A percentile compares a stretch with the other conserved stretches of the same genome.
These are phyloP conservation scores for Apiospora arundinis DNA, from an alignment of 2,329 filamentous ascomycete species.

Conservation along the genomic window DNA sequence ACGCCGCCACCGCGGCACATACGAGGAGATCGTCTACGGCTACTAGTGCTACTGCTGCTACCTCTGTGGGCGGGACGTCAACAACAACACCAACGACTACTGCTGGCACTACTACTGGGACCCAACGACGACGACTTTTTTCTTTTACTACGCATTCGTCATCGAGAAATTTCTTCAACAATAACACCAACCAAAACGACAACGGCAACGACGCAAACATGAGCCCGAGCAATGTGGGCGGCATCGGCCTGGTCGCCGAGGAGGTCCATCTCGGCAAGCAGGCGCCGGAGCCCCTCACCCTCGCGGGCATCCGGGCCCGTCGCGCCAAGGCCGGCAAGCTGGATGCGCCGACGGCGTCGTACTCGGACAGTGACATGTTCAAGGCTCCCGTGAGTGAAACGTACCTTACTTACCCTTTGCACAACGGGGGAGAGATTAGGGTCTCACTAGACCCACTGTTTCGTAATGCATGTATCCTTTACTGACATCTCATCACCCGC, in stretches of 20 bases:
- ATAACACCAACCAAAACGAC: too few relatives aligned
- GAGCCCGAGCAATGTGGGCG: conserved; percentile 32
- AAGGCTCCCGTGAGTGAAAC: conserved; percentile 70
- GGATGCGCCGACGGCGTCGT: conserved; percentile 77
- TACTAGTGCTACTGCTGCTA: background rate
- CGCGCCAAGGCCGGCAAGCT: conserved; percentile 76
- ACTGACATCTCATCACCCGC: background rate
- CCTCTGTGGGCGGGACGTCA: background rate
- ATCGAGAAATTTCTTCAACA: too few relatives aligned
- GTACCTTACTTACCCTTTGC: too few relatives aligned
- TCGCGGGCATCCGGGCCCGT: conserved; percentile 70
- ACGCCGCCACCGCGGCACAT: background rate
- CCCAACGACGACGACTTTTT: conserved; percentile 20
- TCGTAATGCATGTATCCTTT: background rate
- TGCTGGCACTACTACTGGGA: background rate
- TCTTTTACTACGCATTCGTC: conserved; percentile 27
- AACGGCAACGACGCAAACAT: background rate
- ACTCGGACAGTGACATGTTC: conserved; percentile 81
- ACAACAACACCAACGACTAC: background rate
- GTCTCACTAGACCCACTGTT: too few relatives aligned
- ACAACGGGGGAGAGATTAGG: too few relatives aligned
- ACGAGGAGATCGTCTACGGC: background rate
- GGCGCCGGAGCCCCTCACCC: conserved; percentile 52
- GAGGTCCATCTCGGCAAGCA: conserved; percentile 31
- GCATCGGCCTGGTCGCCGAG: conserved; percentile 31